Conservation (phyloP, 352 stramenopile species). For the Phytophthora sansomeana region DNA sequence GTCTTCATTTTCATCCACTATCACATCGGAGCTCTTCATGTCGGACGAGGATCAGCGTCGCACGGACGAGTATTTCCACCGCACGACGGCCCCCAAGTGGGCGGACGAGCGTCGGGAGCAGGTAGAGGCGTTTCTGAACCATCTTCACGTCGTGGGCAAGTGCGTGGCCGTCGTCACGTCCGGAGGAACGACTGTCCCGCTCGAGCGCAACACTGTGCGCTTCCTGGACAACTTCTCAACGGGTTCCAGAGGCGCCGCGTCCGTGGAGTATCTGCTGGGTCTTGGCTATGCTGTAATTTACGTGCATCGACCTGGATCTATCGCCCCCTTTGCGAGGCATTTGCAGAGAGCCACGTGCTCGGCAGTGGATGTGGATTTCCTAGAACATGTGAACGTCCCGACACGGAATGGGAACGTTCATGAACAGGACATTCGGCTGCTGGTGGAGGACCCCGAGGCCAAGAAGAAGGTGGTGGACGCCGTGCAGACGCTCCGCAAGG, state of each 20-base stretch:
- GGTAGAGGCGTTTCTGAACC: conserved; percentile 68
- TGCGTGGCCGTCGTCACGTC: conserved; percentile 95
- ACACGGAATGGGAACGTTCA: conserved; percentile 16
- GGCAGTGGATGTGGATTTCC: conserved; percentile 72
- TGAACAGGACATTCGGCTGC: conserved; percentile 47
- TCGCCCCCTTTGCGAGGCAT: conserved; percentile 87
- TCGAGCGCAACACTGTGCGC: conserved; percentile 96
- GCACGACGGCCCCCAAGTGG: conserved; percentile 54
- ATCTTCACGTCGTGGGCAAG: conserved; percentile 70
- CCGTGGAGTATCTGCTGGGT: conserved; percentile 91
- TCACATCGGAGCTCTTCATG: not conserved
- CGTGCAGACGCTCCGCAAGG: conserved; percentile 57
- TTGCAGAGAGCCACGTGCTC: conserved; percentile 62
- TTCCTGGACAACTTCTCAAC: conserved; percentile 99
- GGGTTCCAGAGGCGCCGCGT: conserved; percentile 89
- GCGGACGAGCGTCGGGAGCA: conserved; percentile 43
- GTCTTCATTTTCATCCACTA: not conserved
- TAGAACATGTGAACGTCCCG: conserved; percentile 59
- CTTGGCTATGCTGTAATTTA: conserved; percentile 98
- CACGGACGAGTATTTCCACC: conserved; percentile 64
- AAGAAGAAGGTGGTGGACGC: conserved; percentile 59
- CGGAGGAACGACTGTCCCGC: conserved; percentile 95
- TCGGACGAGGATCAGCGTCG: conserved; percentile 42
- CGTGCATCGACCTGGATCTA: conserved; percentile 90
- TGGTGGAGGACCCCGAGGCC: conserved; percentile 41